These are phyloP conservation scores for Gentiana straminea DNA, from an alignment of 257 asterid genomes.

Conservation along the genomic window DNA sequence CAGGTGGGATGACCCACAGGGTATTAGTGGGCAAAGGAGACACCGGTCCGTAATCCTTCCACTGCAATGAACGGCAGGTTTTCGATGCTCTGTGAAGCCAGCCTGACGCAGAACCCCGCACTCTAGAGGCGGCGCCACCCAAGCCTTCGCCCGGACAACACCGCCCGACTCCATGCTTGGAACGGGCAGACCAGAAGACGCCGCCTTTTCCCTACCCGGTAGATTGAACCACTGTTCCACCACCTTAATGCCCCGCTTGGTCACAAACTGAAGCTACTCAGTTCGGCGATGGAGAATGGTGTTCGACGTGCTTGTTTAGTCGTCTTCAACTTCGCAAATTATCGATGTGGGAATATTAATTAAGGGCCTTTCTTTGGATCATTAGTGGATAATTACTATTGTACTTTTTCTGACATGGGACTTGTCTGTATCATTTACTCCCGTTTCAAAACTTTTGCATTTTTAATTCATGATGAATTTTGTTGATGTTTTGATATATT, in stretches of 20 bases:
- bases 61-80: slow-evolving; percentile 12
- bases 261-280: slow-evolving; percentile 9
- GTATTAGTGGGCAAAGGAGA: not conserved
- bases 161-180: slow-evolving; percentile 10
- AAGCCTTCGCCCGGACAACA: not conserved
- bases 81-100: slow-evolving; percentile 24
- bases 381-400: too few relatives aligned
- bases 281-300: not conserved
- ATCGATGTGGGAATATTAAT: too few relatives aligned
- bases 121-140: not conserved
- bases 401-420: too few relatives aligned
- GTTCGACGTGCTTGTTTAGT: too few relatives aligned
- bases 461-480: too few relatives aligned
- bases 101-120: slow-evolving; percentile 10
- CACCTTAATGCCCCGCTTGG: slow-evolving; percentile 11
- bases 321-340: too few relatives aligned
- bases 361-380: too few relatives aligned
- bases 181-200: not conserved
- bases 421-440: too few relatives aligned
- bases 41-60: slow-evolving; percentile 15
- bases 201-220: not conserved
- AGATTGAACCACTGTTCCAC: not conserved
- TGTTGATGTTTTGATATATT: too few relatives aligned
- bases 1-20: not conserved
- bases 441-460: too few relatives aligned